Evolutionary conservation across 495 filamentous ascomycete genomes (phyloP).

Genomic region (Halenospora varia): DNA sequence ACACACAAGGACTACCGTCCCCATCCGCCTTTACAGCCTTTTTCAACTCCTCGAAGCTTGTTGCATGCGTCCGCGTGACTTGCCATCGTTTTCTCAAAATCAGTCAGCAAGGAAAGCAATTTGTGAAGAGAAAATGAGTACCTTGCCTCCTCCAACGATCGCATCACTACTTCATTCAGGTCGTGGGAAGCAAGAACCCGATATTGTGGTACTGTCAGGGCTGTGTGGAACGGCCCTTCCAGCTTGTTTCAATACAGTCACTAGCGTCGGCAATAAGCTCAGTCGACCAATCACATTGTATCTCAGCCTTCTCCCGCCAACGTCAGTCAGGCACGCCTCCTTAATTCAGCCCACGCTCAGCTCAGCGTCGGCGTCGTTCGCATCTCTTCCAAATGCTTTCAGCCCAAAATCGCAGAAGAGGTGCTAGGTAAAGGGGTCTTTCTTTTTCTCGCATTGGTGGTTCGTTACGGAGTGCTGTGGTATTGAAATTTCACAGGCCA

Average conservation of each 20-base stretch:
- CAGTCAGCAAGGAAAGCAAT: constrained; percentile 6
- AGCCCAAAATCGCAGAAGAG: no score
- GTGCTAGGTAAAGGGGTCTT: no score
- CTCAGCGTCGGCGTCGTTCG: no score
- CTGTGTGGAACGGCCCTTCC: neutral
- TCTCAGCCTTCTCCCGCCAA: neutral
- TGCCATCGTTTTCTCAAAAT: constrained; percentile 54
- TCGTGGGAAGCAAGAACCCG: neutral
- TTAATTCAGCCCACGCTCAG: no score
- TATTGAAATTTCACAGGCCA: no score
- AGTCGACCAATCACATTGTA: neutral
- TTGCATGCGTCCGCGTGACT: constrained; percentile 55
- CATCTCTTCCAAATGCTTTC: no score
- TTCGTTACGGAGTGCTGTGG: no score
- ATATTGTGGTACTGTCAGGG: neutral
- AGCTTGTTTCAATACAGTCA: neutral
- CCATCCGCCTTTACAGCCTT: constrained; percentile 55
- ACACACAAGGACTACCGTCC: constrained; percentile 55
- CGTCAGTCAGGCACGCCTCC: neutral
- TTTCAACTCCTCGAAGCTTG: constrained; percentile 60
- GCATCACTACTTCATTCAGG: constrained; percentile 41
- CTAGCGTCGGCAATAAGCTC: neutral
- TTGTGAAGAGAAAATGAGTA: constrained; percentile 25
- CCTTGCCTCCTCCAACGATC: constrained; percentile 60
- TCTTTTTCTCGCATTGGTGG: no score